Evolutionary conservation across 371 early-diverging fungal species (phyloP), one percentile per base, ranked within the genome.

Genomic region (Apophysomyces elegans): DNA sequence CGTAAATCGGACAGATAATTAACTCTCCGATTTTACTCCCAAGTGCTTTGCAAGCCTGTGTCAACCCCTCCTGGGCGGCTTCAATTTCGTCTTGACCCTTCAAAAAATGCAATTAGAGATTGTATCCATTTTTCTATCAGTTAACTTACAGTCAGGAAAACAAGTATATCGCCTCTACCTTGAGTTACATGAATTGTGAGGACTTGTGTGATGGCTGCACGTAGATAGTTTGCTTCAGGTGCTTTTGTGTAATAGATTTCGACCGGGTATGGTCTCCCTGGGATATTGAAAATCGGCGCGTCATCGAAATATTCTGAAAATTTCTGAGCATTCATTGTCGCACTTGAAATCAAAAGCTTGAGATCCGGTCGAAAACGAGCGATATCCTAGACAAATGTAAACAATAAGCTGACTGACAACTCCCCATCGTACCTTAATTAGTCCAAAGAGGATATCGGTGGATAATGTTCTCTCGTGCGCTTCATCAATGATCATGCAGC

Each of bases 391-490:
- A 26, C 2, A 26, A 26, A 58, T 8, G 69, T 26, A 50, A 21
- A 64, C 8, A 16, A 54, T 14, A 14, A 35, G 32, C 32, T 26
- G 32, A 26, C 32, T 26, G 32, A 26, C 21, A 13, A 46, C 26
- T 16, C 60, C 18, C 16, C n/a, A n/a, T 50, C n/a, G 47, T 75
- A 74, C 76, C 79, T 98, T 99, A 66, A 99, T 90, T 36, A 99
- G 84, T 4, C 97, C 98, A 83, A 99, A 93, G 62, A 99, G 71
- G 54, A 99, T 91, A 76, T 99, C 99, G 0, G 99, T 99, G 64
- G 98, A 97, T 59, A 98, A 79, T 11, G 97, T 99, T 67, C 99
- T 89, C 79, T 99, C 99, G 86, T 99, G 99, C 14, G 99, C 99
- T 77, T 99, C 99, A 78, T 99, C 99, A 62, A 99, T 96, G 77